Evolutionary conservation across 768 basidiomycete species (phyloP).

Genomic region (Crepidotus variabilis): DNA sequence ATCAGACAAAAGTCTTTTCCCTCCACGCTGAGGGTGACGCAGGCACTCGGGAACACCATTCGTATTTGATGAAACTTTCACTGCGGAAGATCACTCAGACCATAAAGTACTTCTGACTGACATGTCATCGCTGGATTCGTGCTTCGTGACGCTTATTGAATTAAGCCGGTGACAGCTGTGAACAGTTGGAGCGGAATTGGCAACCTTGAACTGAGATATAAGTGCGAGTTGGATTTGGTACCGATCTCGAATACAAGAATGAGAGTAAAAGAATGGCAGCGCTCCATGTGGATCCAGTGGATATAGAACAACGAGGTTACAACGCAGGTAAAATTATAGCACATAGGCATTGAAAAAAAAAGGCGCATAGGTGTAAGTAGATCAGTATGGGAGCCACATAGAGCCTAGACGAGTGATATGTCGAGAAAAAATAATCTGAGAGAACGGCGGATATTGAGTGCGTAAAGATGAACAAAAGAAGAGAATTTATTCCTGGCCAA

Average conservation of each 20-base stretch:
- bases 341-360: slow-evolving; percentile 2
- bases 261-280: background rate
- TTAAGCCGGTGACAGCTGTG: no score
- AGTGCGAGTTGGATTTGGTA: background rate
- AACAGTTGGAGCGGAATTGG: no score
- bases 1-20: no score
- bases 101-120: no score
- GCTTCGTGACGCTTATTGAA: no score
- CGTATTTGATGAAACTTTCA: no score
- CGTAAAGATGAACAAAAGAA: slow-evolving; percentile 2
- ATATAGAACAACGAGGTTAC: background rate
- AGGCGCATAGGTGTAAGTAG: background rate
- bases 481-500: slow-evolving; percentile 57
- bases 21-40: no score
- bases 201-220: background rate
- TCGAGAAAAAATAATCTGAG: background rate
- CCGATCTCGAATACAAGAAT: background rate
- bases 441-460: background rate
- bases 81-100: no score
- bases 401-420: background rate
- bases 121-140: no score
- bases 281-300: background rate
- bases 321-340: background rate
- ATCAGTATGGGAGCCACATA: background rate
- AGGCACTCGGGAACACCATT: no score